Evolutionary conservation across 139 green algal genomes (phyloP), one percentile per base, ranked within the genome.

Genomic region (Dunaliella primolecta): DNA sequence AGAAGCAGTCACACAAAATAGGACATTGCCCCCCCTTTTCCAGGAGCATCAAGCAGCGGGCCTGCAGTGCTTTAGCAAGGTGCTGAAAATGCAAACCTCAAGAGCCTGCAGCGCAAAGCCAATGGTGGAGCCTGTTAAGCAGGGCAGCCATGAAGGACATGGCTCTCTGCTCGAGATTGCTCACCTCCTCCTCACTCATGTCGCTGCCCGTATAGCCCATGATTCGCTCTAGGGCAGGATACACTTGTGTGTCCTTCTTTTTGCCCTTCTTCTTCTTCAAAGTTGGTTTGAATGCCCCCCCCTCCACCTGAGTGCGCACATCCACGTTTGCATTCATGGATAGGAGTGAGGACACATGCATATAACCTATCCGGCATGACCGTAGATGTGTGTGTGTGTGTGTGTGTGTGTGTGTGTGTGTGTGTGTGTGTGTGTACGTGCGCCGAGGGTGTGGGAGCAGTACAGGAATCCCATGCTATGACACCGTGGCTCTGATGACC

Each of bases 251-350:
- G 33, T 89, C 85, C 91, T 91, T 92, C 89, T 95, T 94, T 81
- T 94, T 95, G 84, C 92, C 91, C 88, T 94, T 92, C 86, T 92
- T 93, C 25, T 89, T 86, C 91, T 93, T 94, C 80, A 93, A 89
- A 81, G 38, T 88, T 27, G 85, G 81, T 11, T 86, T 64, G 1
- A 81, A 36, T 37, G 23, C n/a, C n/a, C n/a, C n/a, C n/a, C 3
- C 25, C n/a, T 20, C 72, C 25, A 46, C 83, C 79, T 29, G 78
- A 56, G 34, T 23, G 25, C 78, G n/a, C 33, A 7, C 36, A 25
- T 83, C 36, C 36, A 72, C 21, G 25, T 21, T 33, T 30, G 25
- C 31, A 33, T 34, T 20, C 29, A 33, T 79, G 25, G 74, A 21
- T 27, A 79, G 20, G 20, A 7, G 31, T 27, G 20, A 7, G 21